Evolutionary conservation across 192 early-diverging fungal species (phyloP).

Genomic region (Coemansia sp.): DNA sequence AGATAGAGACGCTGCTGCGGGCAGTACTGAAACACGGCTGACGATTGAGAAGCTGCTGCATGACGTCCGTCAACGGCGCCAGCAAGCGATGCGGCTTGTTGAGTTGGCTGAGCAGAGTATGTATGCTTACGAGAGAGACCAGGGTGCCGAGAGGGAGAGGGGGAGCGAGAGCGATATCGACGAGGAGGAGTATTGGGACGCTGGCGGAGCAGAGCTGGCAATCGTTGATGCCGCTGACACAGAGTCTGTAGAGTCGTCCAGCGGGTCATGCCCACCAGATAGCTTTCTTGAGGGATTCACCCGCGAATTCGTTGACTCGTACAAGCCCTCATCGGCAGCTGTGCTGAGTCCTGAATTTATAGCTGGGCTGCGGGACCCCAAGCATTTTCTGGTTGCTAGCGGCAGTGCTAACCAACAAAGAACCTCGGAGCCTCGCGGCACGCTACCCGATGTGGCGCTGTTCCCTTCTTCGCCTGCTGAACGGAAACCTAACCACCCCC

Average conservation of each 20-base stretch:
- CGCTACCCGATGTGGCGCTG: not conserved
- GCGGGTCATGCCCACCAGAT: constrained; percentile 16
- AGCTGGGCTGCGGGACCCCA: not conserved
- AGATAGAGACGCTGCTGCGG: not conserved
- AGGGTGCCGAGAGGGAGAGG: not conserved
- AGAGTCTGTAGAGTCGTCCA: not conserved
- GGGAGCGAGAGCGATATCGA: no score
- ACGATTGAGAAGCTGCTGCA: constrained; percentile 22
- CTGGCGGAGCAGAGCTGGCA: not conserved
- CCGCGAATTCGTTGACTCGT: constrained; percentile 35
- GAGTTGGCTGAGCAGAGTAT: constrained; percentile 36
- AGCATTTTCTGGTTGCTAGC: not conserved
- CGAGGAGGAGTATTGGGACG: not conserved
- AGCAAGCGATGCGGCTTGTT: constrained; percentile 31
- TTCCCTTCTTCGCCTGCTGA: not conserved
- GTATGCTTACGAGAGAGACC: not conserved
- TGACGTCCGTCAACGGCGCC: constrained; percentile 21
- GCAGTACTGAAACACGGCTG: not conserved
- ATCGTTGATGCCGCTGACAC: not conserved
- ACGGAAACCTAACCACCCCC: not conserved
- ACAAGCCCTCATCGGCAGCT: constrained; percentile 9
- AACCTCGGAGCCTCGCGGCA: not conserved
- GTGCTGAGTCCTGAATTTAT: not conserved
- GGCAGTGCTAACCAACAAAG: not conserved
- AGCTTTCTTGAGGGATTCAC: constrained; percentile 48